Percentiles rank a stretch among this genome's conserved stretches.
These are phyloP conservation scores for Neospermospora avenae DNA, from an alignment of 2,329 filamentous ascomycete genomes.

Conservation along the genomic window DNA sequence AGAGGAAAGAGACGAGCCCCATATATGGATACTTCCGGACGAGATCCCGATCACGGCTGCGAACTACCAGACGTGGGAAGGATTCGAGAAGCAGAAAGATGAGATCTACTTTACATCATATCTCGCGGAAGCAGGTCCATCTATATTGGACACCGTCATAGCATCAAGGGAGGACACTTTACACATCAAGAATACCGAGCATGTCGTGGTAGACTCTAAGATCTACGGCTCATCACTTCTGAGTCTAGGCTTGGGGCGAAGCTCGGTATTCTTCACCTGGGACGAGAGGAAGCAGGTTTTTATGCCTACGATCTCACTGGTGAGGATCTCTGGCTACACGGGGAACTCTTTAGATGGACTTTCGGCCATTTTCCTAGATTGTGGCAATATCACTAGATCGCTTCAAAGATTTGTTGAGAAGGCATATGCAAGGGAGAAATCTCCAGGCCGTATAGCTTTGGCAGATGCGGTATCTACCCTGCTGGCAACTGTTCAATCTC, in stretches of 20 bases:
- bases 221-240: constrained; percentile 57
- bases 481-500: constrained; percentile 32
- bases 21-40: constrained; percentile 49
- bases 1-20: constrained; percentile 25
- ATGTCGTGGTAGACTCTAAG: constrained; percentile 45
- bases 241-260: constrained; percentile 65
- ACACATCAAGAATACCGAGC: constrained; percentile 37
- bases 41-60: constrained; percentile 31
- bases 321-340: constrained; percentile 46
- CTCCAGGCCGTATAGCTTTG: constrained; percentile 33
- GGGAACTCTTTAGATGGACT: constrained; percentile 52
- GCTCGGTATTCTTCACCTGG: constrained; percentile 68
- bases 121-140: constrained; percentile 65
- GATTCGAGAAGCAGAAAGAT: constrained; percentile 49
- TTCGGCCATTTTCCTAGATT: constrained; percentile 36
- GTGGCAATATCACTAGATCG: constrained; percentile 35
- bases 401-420: constrained; percentile 32
- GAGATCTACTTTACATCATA: constrained; percentile 47
- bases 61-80: constrained; percentile 65
- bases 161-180: constrained; percentile 41
- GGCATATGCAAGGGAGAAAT: constrained; percentile 29
- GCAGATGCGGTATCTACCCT: constrained; percentile 39
- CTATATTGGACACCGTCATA: constrained; percentile 63
- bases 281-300: constrained; percentile 52
- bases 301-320: constrained; percentile 42